Evolutionary conservation across 2,329 filamentous ascomycete genomes (phyloP).

Genomic region (Penicillium brasilianum): DNA sequence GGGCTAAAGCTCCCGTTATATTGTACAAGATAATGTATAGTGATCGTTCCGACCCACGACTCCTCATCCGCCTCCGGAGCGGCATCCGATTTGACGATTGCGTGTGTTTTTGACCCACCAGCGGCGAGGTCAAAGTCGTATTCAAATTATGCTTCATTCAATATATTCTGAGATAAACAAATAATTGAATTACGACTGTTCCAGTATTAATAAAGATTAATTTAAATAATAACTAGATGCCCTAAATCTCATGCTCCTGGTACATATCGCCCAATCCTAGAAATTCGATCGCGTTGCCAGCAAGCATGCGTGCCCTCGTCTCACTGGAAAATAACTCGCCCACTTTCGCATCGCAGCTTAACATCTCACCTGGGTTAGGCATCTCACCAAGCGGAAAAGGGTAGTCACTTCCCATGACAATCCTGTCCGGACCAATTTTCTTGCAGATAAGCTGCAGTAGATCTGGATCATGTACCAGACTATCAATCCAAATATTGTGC

Average conservation of each 20-base stretch:
- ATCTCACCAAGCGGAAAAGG: slow-evolving; percentile 30
- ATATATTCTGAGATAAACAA: too few species aligned
- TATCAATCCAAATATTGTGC: slow-evolving; percentile 27
- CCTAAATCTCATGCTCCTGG: background rate
- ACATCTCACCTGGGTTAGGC: slow-evolving; percentile 26
- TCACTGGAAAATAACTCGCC: slow-evolving; percentile 18
- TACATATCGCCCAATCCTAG: slow-evolving; percentile 13
- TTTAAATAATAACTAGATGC: background rate
- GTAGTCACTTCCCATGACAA: slow-evolving; percentile 32
- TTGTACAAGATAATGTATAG: background rate
- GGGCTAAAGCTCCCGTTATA: background rate
- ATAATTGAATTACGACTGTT: too few species aligned
- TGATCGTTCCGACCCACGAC: background rate
- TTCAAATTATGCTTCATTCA: too few species aligned
- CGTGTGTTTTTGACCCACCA: background rate
- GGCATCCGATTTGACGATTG: slow-evolving; percentile 10
- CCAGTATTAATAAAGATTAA: background rate
- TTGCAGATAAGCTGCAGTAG: slow-evolving; percentile 27
- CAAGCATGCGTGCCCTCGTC: slow-evolving; percentile 23
- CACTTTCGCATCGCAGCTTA: slow-evolving; percentile 21
- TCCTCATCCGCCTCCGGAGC: background rate
- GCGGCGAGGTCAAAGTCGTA: background rate
- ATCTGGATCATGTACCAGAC: slow-evolving; percentile 28
- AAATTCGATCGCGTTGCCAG: slow-evolving; percentile 29
- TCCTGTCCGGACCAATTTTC: slow-evolving; percentile 23